Evolutionary conservation across 768 basidiomycete species (phyloP), one percentile per base, ranked within the genome.

Genomic region (Podaxis mareebaensis): DNA sequence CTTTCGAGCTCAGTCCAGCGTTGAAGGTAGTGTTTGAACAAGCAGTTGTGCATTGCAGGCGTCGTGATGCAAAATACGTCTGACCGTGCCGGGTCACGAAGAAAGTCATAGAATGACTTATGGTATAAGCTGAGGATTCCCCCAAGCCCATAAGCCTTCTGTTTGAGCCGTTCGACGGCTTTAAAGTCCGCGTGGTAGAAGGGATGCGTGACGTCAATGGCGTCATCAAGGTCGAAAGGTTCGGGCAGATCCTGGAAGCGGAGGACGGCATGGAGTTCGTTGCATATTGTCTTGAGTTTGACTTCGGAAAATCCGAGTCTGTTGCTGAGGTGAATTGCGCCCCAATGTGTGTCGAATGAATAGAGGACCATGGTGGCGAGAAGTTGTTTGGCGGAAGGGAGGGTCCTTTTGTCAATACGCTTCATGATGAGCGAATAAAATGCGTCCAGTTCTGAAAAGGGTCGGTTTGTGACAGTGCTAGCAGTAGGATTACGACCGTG

Each of bases 371-470:
- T 17, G 17, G n/a, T 22, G 49, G 49, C 49, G 8, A 51, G 22
- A 3, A 26, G 24, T 1, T 3, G 26, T 5, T 51, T 7, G 49
- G 26, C 49, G 13, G 22, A 51, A 12, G 49, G 49, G 12, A 51
- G 24, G 26, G 3, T 28, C 26, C 12, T 15, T 8, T 26, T 10
- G 24, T 7, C 20, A 51, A 51, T 26, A 13, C 49, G 10, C 3
- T 24, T 22, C 33, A 60, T n/a, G 11, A 70, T 38, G 17, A 60
- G 54, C 10, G 65, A 64, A 12, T 63, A 71, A n/a, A 69, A 65
- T 4, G n/a, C 53, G 44, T 69, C 67, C 20, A 71, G 65, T n/a
- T 55, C 53, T 8, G 56, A 49, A 30, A 68, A 66, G 13, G 64
- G 46, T 5, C 1, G 13, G 24, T 40, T 10, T 4, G n/a, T 3